Evolutionary conservation across 1,139 yeast genomes (phyloP).

Genomic region (Kluyveromyces marxianus): DNA sequence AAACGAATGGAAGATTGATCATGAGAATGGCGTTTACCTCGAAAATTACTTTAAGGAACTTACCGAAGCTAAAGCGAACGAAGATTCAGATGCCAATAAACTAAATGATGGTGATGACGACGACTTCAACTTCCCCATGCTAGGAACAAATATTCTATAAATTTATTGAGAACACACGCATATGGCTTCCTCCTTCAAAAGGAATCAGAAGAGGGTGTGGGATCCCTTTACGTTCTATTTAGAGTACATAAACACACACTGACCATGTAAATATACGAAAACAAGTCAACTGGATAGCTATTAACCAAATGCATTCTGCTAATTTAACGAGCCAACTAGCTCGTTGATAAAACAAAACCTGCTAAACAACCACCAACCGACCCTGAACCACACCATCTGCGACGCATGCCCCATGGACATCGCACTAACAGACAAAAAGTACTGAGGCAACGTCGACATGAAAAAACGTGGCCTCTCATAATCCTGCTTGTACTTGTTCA

Average conservation of each 20-base stretch:
- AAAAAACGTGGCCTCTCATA: slow-evolving; percentile 23
- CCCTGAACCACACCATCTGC: slow-evolving; percentile 95
- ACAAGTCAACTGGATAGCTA: no score
- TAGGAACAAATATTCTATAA: slow-evolving; percentile 4
- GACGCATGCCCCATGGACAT: slow-evolving; percentile 80
- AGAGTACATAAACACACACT: no score
- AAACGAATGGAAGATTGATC: slow-evolving; percentile 17
- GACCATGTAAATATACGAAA: no score
- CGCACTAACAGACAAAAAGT: slow-evolving; percentile 56
- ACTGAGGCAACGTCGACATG: slow-evolving; percentile 39
- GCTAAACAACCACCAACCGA: slow-evolving; percentile 76
- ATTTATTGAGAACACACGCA: neutral
- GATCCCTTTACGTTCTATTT: no score
- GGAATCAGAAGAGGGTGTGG: no score
- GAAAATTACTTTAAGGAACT: slow-evolving; percentile 8
- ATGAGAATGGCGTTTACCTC: slow-evolving; percentile 12
- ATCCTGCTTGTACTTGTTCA: neutral
- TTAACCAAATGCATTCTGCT: neutral
- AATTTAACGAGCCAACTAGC: slow-evolving; percentile 26
- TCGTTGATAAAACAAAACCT: slow-evolving; percentile 61
- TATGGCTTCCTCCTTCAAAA: no score
- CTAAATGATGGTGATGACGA: slow-evolving; percentile 2
- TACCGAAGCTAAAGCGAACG: neutral
- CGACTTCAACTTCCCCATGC: slow-evolving; percentile 5
- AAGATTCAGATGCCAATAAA: slow-evolving; percentile 5